Percentiles rank a stretch among this genome's conserved stretches.
phyloP scores from a whole-genome alignment of 2,329 filamentous ascomycete genomes.

The Neofusicoccum cordaticola region DNA sequence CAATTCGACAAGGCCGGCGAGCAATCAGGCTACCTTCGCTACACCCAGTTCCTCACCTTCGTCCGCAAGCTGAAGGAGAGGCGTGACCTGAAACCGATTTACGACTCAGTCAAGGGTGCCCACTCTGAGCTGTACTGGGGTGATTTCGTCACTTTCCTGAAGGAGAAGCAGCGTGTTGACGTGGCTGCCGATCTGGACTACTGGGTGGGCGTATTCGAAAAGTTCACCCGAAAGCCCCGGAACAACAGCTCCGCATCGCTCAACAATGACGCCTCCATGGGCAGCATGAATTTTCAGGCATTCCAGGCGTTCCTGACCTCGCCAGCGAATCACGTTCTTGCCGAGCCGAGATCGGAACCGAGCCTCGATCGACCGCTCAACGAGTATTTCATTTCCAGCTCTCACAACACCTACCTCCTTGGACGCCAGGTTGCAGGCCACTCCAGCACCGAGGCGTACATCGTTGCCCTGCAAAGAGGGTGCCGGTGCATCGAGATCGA shows the following conservation, averaged over 20 bases:
- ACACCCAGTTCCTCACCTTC: constrained; percentile 78
- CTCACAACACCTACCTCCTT: constrained; percentile 95
- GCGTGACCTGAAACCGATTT: constrained; percentile 75
- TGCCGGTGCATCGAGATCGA: constrained; percentile 97
- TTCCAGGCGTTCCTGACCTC: constrained; percentile 59
- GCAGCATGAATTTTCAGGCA: constrained; percentile 71
- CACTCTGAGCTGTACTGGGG: constrained; percentile 64
- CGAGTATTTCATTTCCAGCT: constrained; percentile 97
- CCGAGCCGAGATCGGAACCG: constrained; percentile 59
- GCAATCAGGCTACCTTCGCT: constrained; percentile 66
- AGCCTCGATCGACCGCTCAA: constrained; percentile 80
- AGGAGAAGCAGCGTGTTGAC: constrained; percentile 71
- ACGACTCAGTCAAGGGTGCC: constrained; percentile 56
- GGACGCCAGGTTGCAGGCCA: constrained; percentile 86
- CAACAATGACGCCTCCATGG: constrained; percentile 35
- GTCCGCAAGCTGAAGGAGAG: constrained; percentile 79
- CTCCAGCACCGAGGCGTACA: constrained; percentile 94
- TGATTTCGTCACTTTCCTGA: constrained; percentile 75
- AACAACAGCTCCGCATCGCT: constrained; percentile 6
- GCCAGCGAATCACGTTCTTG: constrained; percentile 63
- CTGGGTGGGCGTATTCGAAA: constrained; percentile 73
- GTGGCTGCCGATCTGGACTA: constrained; percentile 61
- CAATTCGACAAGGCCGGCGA: constrained; percentile 74
- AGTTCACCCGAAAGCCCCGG: constrained; percentile 50
- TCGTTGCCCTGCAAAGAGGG: constrained; percentile 78